Percentiles rank a stretch among this genome's conserved stretches.
Evolutionary conservation across 345 rosid genomes (phyloP).

Genomic region (Combretum micranthum): DNA sequence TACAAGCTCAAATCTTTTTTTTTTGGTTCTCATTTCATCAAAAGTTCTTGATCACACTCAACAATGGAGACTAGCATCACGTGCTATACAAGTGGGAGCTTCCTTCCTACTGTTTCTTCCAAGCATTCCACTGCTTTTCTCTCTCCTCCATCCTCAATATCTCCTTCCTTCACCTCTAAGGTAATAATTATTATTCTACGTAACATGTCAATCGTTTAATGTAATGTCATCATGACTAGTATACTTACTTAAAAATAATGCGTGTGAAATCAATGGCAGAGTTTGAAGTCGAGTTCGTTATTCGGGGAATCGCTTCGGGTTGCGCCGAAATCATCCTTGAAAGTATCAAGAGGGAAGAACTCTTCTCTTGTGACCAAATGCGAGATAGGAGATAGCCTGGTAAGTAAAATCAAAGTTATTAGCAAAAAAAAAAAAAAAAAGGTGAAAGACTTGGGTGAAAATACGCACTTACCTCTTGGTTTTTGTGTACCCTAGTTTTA

Average conservation of each 20-base stretch:
- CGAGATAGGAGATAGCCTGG: constrained; percentile 95
- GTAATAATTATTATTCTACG: constrained; percentile 28
- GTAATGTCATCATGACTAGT: not conserved
- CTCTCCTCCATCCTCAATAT: constrained; percentile 49
- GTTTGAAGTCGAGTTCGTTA: constrained; percentile 39
- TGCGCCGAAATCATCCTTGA: constrained; percentile 49
- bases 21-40: too few species aligned
- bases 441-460: too few species aligned
- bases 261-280: constrained; percentile 14
- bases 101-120: constrained; percentile 61
- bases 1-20: not conserved
- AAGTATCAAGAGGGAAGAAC: constrained; percentile 43
- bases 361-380: constrained; percentile 53
- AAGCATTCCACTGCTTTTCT: constrained; percentile 55
- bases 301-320: constrained; percentile 66
- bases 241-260: too few species aligned
- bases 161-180: constrained; percentile 59
- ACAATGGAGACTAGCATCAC: constrained; percentile 68
- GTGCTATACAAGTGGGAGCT: constrained; percentile 55
- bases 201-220: not conserved
- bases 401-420: constrained; percentile 13
- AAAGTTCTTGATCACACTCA: not conserved
- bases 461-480: too few species aligned
- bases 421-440: too few species aligned
- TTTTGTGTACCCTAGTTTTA: not conserved